These are phyloP conservation scores for Grifola frondosa DNA, from an alignment of 1,284 basidiomycete genomes.

Conservation along the genomic window DNA sequence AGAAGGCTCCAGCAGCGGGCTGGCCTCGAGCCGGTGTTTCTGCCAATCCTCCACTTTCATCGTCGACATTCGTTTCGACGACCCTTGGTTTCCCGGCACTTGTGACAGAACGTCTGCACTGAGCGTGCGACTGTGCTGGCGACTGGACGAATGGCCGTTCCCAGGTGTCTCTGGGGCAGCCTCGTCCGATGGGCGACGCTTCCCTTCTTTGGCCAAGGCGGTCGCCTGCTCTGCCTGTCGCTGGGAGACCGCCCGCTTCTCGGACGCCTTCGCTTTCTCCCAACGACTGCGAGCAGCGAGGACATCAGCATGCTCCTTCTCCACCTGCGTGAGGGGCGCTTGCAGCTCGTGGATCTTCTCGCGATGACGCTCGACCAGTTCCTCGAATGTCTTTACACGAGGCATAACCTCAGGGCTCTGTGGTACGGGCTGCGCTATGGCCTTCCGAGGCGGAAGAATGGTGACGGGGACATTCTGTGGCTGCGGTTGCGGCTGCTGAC, in stretches of 20 bases:
- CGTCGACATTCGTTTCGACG: constrained; percentile 65
- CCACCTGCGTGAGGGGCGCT: constrained; percentile 68
- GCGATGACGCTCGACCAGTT: constrained; percentile 77
- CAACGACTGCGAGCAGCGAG: constrained; percentile 69
- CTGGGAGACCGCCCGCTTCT: constrained; percentile 66
- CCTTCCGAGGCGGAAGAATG: constrained; percentile 64
- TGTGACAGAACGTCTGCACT: constrained; percentile 60
- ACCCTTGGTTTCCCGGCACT: constrained; percentile 35
- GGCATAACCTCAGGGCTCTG: constrained; percentile 39
- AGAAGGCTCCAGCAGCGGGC: constrained; percentile 30
- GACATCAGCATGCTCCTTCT: constrained; percentile 69
- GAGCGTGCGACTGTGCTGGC: constrained; percentile 48
- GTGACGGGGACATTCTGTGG: constrained; percentile 63
- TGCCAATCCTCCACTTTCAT: constrained; percentile 85
- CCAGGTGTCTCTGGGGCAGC: constrained; percentile 21
- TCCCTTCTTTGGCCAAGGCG: constrained; percentile 45
- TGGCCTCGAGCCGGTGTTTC: constrained; percentile 56
- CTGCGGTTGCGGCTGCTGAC: too few species aligned
- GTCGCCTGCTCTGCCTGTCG: constrained; percentile 71
- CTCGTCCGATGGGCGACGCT: constrained; percentile 47
- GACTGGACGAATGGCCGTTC: too few species aligned
- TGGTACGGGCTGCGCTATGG: constrained; percentile 30
- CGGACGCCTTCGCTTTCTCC: constrained; percentile 69
- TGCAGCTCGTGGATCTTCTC: constrained; percentile 77
- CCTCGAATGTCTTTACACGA: constrained; percentile 73